Evolutionary conservation across 345 rosid species (phyloP).

Genomic region (Sisymbrium irio): DNA sequence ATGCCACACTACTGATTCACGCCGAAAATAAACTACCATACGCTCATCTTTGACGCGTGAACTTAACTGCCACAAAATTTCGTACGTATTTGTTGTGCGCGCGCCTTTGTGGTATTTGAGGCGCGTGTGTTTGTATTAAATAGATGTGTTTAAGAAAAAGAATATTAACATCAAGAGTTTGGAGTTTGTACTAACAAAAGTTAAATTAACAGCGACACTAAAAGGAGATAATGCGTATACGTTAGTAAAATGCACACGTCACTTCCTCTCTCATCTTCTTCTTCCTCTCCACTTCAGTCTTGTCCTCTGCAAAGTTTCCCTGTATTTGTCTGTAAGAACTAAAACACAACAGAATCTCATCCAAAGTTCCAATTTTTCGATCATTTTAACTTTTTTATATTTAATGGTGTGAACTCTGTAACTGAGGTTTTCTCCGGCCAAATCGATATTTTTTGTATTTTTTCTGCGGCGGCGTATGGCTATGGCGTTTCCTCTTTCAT

Average conservation of each 20-base stretch:
- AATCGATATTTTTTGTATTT: not conserved
- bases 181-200: no score
- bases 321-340: not conserved
- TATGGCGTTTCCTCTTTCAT: slow-evolving; percentile 36
- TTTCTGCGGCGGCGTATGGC: not conserved
- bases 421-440: not conserved
- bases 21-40: no score
- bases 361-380: no score
- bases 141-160: not conserved
- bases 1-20: not conserved
- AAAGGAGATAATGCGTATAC: slow-evolving; percentile 31
- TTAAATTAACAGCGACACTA: not conserved
- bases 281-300: not conserved
- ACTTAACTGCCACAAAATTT: not conserved
- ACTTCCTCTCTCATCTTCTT: not conserved
- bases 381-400: no score
- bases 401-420: slow-evolving; percentile 1
- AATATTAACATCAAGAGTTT: not conserved
- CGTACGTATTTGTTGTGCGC: no score
- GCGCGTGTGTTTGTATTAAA: slow-evolving; percentile 1
- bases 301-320: not conserved
- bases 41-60: not conserved
- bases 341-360: no score
- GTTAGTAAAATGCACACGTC: slow-evolving; percentile 32
- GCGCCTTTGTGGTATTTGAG: no score